Percentiles rank a stretch among this genome's conserved stretches.
Conservation (phyloP, 768 basidiomycete species). For the Amanita phalloides region DNA sequence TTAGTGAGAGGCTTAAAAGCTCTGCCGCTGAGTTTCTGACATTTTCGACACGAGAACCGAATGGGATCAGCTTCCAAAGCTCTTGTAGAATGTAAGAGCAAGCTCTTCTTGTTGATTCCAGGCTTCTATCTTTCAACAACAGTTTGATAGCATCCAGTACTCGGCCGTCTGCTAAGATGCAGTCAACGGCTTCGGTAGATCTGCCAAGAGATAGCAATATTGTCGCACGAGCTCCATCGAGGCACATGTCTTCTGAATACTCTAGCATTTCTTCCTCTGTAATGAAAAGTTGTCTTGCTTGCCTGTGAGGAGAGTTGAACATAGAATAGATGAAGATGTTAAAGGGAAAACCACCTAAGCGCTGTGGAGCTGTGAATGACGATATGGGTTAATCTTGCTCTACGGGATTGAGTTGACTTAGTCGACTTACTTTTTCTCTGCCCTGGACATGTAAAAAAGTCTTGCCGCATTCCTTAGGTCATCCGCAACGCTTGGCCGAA, state of each 20-base stretch:
- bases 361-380: neutral
- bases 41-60: conserved; percentile 18
- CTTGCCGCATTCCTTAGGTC: conserved; percentile 32
- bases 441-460: conserved; percentile 31
- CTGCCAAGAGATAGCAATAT: conserved; percentile 32
- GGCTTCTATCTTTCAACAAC: conserved; percentile 25
- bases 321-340: neutral
- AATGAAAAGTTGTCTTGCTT: conserved; percentile 35
- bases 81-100: conserved; percentile 26
- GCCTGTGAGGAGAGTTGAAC: conserved; percentile 21
- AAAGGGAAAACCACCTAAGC: neutral
- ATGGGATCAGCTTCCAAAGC: conserved; percentile 35
- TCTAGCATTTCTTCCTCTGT: conserved; percentile 41
- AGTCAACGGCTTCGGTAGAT: conserved; percentile 38
- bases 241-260: conserved; percentile 42
- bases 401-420: conserved; percentile 12
- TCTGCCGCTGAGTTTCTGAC: conserved; percentile 8
- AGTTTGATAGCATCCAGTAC: conserved; percentile 34
- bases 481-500: conserved; percentile 21
- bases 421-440: conserved; percentile 23
- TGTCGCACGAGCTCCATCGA: conserved; percentile 36
- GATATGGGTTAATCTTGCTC: neutral
- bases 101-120: conserved; percentile 21
- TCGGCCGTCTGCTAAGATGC: conserved; percentile 38
- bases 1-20: conserved; percentile 17